These are phyloP conservation scores for Rhododendron vialii DNA, from an alignment of 148 eudicot species.

Conservation along the genomic window DNA sequence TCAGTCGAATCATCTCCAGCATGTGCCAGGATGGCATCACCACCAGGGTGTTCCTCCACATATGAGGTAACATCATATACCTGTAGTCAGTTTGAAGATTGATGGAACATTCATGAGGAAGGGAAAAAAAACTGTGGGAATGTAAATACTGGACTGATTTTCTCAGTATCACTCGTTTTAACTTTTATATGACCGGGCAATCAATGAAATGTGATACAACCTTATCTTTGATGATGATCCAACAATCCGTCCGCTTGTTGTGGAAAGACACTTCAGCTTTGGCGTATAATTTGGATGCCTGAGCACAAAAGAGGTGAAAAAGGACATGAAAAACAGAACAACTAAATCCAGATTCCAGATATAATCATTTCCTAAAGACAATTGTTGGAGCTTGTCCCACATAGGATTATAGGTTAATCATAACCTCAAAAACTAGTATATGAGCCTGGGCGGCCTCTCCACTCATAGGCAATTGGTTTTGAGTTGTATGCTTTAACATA, in stretches of 20 bases:
- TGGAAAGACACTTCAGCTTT: constrained; percentile 76
- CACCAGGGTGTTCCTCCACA: constrained; percentile 99
- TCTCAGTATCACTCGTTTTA: neutral
- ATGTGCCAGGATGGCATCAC: constrained; percentile 85
- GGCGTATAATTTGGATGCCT: constrained; percentile 54
- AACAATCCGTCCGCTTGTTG: constrained; percentile 85
- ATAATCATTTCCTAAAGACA: neutral
- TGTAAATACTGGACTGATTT: neutral
- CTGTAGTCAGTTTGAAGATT: constrained; percentile 26
- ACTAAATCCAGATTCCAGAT: neutral
- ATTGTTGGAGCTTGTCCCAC: too few relatives aligned
- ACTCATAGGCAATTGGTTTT: too few relatives aligned
- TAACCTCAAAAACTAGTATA: too few relatives aligned
- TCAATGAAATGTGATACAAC: constrained; percentile 22
- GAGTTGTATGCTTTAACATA: too few relatives aligned
- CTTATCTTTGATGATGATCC: constrained; percentile 95
- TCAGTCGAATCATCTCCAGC: constrained; percentile 95
- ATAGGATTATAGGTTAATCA: too few relatives aligned
- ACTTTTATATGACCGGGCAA: neutral
- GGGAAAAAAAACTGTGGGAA: neutral
- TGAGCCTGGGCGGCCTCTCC: too few relatives aligned
- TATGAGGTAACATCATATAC: constrained; percentile 92
- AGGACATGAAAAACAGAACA: constrained; percentile 2
- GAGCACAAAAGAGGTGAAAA: neutral
- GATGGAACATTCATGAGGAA: neutral